Percentiles rank a stretch among this genome's conserved stretches.
Conservation (phyloP, 345 rosid genomes). For the Durio zibethinus region DNA sequence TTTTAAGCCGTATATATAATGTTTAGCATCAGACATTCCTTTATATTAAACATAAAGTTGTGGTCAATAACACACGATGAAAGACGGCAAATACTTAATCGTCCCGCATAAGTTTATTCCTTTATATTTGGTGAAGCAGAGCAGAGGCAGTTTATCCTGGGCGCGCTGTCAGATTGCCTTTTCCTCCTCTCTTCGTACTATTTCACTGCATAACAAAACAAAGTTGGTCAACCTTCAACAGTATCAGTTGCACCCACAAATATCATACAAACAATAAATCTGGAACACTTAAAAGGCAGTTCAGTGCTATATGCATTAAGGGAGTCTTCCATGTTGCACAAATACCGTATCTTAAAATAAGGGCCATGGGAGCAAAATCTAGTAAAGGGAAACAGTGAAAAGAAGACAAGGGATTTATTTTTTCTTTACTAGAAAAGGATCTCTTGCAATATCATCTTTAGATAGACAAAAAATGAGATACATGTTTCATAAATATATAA, state of each 20-base stretch:
- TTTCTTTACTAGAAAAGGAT: no score
- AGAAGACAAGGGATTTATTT: no score
- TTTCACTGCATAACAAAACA: not conserved
- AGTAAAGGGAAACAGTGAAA: not conserved
- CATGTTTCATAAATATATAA: no score
- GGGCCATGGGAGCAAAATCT: not conserved
- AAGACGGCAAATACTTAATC: not conserved
- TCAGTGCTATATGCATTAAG: not conserved
- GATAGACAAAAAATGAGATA: no score
- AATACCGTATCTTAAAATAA: no score
- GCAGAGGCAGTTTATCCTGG: not conserved
- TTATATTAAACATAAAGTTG: not conserved
- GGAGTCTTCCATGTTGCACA: not conserved
- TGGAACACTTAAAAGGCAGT: not conserved
- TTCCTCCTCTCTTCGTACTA: not conserved
- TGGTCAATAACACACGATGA: not conserved
- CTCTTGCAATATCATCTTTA: no score
- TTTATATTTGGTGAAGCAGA: not conserved
- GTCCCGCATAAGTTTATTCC: not conserved
- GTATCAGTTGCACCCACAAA: not conserved
- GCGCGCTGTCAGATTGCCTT: not conserved
- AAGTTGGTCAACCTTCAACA: not conserved
- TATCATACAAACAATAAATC: not conserved
- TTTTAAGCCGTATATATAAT: no score
- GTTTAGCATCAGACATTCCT: no score